Evolutionary conservation across 805 yeast genomes (phyloP), one percentile per base, ranked within the genome.

Genomic region (Candida argentea): DNA sequence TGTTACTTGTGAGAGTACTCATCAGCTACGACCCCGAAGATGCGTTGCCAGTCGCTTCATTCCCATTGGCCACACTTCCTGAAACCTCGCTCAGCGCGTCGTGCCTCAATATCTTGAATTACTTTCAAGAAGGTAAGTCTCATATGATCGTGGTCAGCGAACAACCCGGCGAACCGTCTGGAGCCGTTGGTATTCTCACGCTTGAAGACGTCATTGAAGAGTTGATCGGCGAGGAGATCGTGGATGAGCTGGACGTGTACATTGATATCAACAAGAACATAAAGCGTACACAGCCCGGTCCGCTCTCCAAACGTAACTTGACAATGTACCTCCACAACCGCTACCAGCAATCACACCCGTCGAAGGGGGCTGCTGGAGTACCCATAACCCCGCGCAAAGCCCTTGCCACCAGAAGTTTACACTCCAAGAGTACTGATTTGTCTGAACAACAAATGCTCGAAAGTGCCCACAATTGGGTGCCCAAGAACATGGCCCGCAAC

Each of bases 151-250:
- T 87, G 20, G 95, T 89, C 6, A 76, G 89, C 38, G 77, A 76
- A 32, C 65, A 65, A 25, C 97, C 97, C 0, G 98, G 98, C 24
- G 72, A 67, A 41, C 67, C 79, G 1, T 64, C 66, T 22, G 96
- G 96, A 13, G 91, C 95, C 1, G 50, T 80, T 18, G 98, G 98
- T 38, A 94, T 89, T 6, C 62, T 89, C 24, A 89, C 98, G 1
- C 63, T 89, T 35, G 98, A 89, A 55, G 98, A 89, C 48, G 96
- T 89, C n/a, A 91, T 89, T 47, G 98, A 89, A 54, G 98, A 89
- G 56, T 67, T 89, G 38, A 89, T 89, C 52, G 98, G 98, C 28
- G 97, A 89, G 55, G 98, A 89, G 52, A 89, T 89, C 46, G 89
- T 89, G 23, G 98, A 89, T 49, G 98, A 89, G 57, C 75, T 86